Evolutionary conservation across 2,329 filamentous ascomycete species (phyloP).

Genomic region (Curvularia hawaiiensis): DNA sequence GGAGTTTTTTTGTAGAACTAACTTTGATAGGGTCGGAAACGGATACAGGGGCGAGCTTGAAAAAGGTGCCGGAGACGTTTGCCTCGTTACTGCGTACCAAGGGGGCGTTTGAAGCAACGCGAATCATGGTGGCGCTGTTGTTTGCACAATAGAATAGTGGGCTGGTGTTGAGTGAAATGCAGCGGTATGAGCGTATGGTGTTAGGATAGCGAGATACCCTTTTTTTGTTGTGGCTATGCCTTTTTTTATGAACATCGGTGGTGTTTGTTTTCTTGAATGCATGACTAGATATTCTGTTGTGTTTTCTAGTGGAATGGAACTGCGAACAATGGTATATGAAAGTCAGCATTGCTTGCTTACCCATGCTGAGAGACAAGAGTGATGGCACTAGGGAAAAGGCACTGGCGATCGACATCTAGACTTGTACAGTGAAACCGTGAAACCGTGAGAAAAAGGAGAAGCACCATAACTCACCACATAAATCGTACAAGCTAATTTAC

Average conservation of each 20-base stretch:
- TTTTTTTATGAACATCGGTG: neutral
- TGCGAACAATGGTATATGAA: neutral
- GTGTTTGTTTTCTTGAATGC: neutral
- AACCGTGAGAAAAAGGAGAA: neutral
- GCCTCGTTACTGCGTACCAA: slow-evolving; percentile 61
- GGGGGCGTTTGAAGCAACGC: slow-evolving; percentile 62
- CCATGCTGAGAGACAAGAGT: no score
- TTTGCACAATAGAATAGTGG: slow-evolving; percentile 30
- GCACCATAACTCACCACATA: neutral
- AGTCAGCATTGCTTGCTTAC: neutral
- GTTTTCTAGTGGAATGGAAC: neutral
- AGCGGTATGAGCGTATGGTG: neutral
- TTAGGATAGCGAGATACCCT: neutral
- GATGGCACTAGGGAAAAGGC: no score
- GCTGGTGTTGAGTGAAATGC: neutral
- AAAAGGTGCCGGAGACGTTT: slow-evolving; percentile 65
- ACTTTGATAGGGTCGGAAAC: slow-evolving; percentile 56
- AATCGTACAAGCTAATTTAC: no score
- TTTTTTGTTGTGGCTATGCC: neutral
- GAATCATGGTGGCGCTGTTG: slow-evolving; percentile 65
- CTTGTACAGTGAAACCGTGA: neutral
- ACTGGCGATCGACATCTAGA: no score
- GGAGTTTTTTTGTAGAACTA: neutral
- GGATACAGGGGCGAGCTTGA: slow-evolving; percentile 62
- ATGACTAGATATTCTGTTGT: neutral